A percentile compares a stretch with the other conserved stretches of the same genome.
Conservation (phyloP, 2,329 filamentous ascomycete species). For the Elsinoe australis region DNA sequence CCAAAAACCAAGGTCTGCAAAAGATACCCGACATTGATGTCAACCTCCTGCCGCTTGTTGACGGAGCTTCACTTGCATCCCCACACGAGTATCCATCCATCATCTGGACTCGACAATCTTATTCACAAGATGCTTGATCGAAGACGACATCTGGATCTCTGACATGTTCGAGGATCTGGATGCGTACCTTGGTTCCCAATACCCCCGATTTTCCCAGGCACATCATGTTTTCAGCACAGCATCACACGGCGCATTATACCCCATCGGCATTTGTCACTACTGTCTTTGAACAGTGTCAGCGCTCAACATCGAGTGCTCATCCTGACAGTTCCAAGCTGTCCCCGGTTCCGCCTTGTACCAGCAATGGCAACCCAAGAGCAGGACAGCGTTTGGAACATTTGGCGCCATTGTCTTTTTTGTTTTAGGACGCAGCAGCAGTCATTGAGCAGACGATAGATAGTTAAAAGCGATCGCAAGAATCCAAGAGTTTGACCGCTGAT, state of each 20-base stretch:
- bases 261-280: slow-evolving; percentile 2
- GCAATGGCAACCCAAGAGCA: slow-evolving; percentile 12
- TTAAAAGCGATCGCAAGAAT: slow-evolving; percentile 13
- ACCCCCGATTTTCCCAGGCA: slow-evolving; percentile 13
- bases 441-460: neutral
- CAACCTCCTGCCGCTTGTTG: slow-evolving; percentile 16
- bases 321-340: neutral
- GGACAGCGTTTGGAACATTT: slow-evolving; percentile 6
- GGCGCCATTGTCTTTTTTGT: slow-evolving; percentile 4
- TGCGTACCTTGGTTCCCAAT: slow-evolving; percentile 7
- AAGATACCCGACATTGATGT: slow-evolving; percentile 12
- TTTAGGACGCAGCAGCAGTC: slow-evolving; percentile 7
- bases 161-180: slow-evolving; percentile 18
- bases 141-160: slow-evolving; percentile 16
- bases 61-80: slow-evolving; percentile 17
- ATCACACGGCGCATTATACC: slow-evolving; percentile 13
- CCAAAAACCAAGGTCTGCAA: neutral
- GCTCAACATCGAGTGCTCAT: too few relatives aligned
- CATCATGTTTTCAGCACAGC: neutral
- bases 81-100: slow-evolving; percentile 16
- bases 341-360: neutral
- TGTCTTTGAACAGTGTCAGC: too few relatives aligned
- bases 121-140: slow-evolving; percentile 16
- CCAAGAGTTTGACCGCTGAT: slow-evolving; percentile 2
- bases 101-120: slow-evolving; percentile 17